phyloP scores from a whole-genome alignment of 768 basidiomycete genomes.

The Mycena indigotica region DNA sequence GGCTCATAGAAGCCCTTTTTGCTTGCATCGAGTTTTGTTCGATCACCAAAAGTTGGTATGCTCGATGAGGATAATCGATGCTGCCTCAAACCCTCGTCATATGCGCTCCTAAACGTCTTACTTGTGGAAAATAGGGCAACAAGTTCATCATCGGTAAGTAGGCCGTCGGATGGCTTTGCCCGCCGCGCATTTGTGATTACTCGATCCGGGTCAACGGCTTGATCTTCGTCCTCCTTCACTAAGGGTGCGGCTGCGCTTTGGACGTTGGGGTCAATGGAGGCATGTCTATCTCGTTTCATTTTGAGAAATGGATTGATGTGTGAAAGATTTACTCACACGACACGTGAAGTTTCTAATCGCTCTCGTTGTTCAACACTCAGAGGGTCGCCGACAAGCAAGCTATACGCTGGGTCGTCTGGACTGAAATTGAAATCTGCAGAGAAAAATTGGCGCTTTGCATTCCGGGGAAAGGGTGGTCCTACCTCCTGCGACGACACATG shows the following conservation, averaged over 20 bases:
- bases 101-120: constrained; percentile 61
- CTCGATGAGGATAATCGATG: constrained; percentile 19
- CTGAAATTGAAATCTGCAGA: constrained; percentile 84
- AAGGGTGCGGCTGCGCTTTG: constrained; percentile 27
- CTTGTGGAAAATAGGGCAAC: constrained; percentile 43
- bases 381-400: constrained; percentile 65
- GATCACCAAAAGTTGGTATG: constrained; percentile 52
- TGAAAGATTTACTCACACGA: constrained; percentile 51
- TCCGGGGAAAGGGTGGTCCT: constrained; percentile 13
- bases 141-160: constrained; percentile 65
- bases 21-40: constrained; percentile 41
- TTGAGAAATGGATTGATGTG: neutral
- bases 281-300: neutral
- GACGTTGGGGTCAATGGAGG: constrained; percentile 66
- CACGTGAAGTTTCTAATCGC: constrained; percentile 60
- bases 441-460: constrained; percentile 1
- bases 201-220: constrained; percentile 63
- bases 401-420: constrained; percentile 81
- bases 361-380: constrained; percentile 58
- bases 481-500: constrained; percentile 86
- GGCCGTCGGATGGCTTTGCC: constrained; percentile 62
- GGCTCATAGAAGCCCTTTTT: constrained; percentile 71
- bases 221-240: constrained; percentile 51
- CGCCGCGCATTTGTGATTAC: constrained; percentile 74
- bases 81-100: constrained; percentile 55